phyloP scores from a whole-genome alignment of 208 protist genomes.

The Novymonas esmeraldas region DNA sequence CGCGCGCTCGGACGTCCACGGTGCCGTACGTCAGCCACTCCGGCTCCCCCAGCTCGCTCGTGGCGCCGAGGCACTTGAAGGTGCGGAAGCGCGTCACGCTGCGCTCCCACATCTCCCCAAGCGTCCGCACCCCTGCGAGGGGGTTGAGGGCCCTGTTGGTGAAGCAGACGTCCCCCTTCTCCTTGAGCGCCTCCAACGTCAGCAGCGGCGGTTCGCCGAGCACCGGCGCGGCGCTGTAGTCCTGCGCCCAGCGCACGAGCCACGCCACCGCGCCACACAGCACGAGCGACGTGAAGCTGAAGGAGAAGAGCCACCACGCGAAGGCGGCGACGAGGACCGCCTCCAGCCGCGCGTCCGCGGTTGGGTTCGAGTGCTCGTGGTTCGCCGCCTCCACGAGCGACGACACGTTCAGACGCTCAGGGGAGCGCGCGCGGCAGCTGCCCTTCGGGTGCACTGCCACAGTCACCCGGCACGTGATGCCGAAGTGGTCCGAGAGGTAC shows the following conservation, averaged over 20 bases:
- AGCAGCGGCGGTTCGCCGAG: conserved; percentile 42
- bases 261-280: conserved; percentile 32
- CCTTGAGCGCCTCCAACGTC: conserved; percentile 50
- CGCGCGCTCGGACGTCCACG: conserved; percentile 63
- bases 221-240: conserved; percentile 40
- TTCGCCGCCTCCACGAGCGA: conserved; percentile 63
- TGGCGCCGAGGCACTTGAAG: conserved; percentile 65
- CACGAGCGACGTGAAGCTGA: conserved; percentile 47
- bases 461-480: conserved; percentile 48
- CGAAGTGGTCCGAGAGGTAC: conserved; percentile 92
- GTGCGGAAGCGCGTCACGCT: conserved; percentile 55
- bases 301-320: conserved; percentile 40
- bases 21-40: conserved; percentile 78
- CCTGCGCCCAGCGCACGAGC: conserved; percentile 44
- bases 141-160: conserved; percentile 35
- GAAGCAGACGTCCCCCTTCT: conserved; percentile 36
- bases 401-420: conserved; percentile 40
- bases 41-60: conserved; percentile 46
- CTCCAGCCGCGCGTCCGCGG: conserved; percentile 52
- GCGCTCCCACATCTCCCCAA: conserved; percentile 74
- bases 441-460: conserved; percentile 16
- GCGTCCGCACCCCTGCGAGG: conserved; percentile 36
- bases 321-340: conserved; percentile 37
- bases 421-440: conserved; percentile 8
- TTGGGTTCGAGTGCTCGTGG: conserved; percentile 75